Percentiles rank a stretch among this genome's conserved stretches.
phyloP scores from a whole-genome alignment of 371 early-diverging fungal species.

The Mucor ambiguus region DNA sequence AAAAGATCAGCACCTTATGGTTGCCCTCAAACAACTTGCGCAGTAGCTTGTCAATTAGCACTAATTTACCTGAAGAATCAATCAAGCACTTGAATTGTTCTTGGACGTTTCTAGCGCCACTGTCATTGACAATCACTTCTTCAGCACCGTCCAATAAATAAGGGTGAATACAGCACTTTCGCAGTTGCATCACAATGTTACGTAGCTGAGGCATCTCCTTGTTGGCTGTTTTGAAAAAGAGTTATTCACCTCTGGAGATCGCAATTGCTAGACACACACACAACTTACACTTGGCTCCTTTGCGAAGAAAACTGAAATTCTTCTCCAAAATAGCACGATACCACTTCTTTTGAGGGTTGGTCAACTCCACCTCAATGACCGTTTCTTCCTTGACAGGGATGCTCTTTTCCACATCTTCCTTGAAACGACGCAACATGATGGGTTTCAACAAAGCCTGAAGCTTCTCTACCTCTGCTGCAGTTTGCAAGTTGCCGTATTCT shows the following conservation, averaged over 20 bases:
- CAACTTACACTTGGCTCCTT: slow-evolving; percentile 56
- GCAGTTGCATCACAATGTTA: slow-evolving; percentile 76
- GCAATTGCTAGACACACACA: too few relatives aligned
- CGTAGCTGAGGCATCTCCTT: slow-evolving; percentile 67
- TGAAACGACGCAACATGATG: slow-evolving; percentile 76
- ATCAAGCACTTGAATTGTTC: slow-evolving; percentile 80
- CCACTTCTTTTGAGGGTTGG: slow-evolving; percentile 84
- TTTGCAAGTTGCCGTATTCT: slow-evolving; percentile 75
- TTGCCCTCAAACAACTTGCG: slow-evolving; percentile 78
- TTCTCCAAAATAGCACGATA: slow-evolving; percentile 92
- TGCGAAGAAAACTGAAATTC: slow-evolving; percentile 80
- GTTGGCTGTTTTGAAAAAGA: slow-evolving; percentile 31
- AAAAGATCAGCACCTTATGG: slow-evolving; percentile 95
- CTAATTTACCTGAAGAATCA: slow-evolving; percentile 88
- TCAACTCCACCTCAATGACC: slow-evolving; percentile 86
- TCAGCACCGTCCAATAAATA: slow-evolving; percentile 87
- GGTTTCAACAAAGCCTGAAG: slow-evolving; percentile 73
- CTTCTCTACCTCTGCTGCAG: slow-evolving; percentile 78
- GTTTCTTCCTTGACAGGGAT: slow-evolving; percentile 91
- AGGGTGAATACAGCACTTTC: slow-evolving; percentile 91
- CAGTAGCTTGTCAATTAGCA: slow-evolving; percentile 87
- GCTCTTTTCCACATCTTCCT: slow-evolving; percentile 86
- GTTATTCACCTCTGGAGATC: neutral
- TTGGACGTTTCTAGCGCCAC: slow-evolving; percentile 55
- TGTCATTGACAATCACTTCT: slow-evolving; percentile 75